A percentile compares a stretch with the other conserved stretches of the same genome.
Evolutionary conservation across 306 rosid species (phyloP).

Genomic region (Vicia sativa): DNA sequence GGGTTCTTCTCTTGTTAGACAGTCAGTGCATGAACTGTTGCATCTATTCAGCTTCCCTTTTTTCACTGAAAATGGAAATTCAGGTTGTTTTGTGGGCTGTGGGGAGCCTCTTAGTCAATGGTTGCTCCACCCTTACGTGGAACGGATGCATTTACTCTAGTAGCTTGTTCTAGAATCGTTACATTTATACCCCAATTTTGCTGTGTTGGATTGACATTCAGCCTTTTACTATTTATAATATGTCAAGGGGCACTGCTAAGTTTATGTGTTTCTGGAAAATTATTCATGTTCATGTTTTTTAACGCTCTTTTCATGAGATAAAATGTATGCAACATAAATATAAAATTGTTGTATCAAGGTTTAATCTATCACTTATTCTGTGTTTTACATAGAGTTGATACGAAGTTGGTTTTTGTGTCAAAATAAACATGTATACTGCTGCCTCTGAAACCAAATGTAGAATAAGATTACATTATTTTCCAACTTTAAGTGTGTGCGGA

Average conservation of each 20-base stretch:
- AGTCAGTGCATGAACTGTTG: slow-evolving; percentile 78
- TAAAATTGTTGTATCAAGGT: too few species aligned
- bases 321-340: too few species aligned
- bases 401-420: too few species aligned
- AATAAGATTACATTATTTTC: too few species aligned
- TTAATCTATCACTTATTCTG: too few species aligned
- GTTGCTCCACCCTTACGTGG: slow-evolving; percentile 83
- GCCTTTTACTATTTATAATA: not conserved
- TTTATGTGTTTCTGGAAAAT: not conserved
- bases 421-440: too few species aligned
- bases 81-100: slow-evolving; percentile 89
- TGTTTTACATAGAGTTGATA: too few species aligned
- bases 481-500: too few species aligned
- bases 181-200: slow-evolving; percentile 46
- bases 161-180: not conserved
- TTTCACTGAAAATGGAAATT: slow-evolving; percentile 82
- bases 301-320: too few species aligned
- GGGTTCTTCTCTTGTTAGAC: slow-evolving; percentile 84
- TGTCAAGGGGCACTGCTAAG: not conserved
- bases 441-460: too few species aligned
- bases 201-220: slow-evolving; percentile 27
- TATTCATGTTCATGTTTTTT: not conserved
- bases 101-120: slow-evolving; percentile 88
- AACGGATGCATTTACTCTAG: slow-evolving; percentile 82
- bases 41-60: slow-evolving; percentile 77